Evolutionary conservation across 2,329 filamentous ascomycete genomes (phyloP), one percentile per base, ranked within the genome.

Genomic region (Aspergillus pseudoviridinutans): DNA sequence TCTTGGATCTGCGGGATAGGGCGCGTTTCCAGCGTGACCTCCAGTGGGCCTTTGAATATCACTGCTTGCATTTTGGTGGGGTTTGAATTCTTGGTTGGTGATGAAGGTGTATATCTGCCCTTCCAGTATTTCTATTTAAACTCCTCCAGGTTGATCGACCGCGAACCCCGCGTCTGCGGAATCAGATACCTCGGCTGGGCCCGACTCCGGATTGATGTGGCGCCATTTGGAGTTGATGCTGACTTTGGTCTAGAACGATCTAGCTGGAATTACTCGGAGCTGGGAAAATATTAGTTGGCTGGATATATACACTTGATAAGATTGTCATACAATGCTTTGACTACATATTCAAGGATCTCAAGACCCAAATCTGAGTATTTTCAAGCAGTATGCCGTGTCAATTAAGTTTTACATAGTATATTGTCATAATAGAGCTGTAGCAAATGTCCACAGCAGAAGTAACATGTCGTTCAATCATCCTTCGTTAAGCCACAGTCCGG

Each of bases 31-130:
- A 96, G 74, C 0, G 83, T 86, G 55, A 95, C 82, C 67, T 90
- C 84, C 63, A 84, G 79, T 1, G 89, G 87, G 0, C 89, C 91
- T 63, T 93, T 88, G 78, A 96, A 94, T 55, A 96, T 83, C 17
- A 96, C 90, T 25, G 91, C 91, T 73, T 90, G 90, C 92, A 96
- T 96, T 0, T 82, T 89, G 35, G 24, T 24, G 6, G 6, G 10
- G 10, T 32, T 53, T 53, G n/a, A 12, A 6, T 47, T 3, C 22
- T 47, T 38, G 14, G 14, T 17, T 3, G 0, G 14, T 35, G 12
- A 14, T 32, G 14, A 4, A 35, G 32, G 32, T 35, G 32, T 32
- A 32, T 32, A 32, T 32, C 10, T 17, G 12, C 12, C 32, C 12
- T 14, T 35, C 4, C 2, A 35, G 4, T 35, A 35, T 14, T 35